Evolutionary conservation across 495 filamentous ascomycete genomes (phyloP), one percentile per base, ranked within the genome.

Genomic region (Aspergillus cavernicola): DNA sequence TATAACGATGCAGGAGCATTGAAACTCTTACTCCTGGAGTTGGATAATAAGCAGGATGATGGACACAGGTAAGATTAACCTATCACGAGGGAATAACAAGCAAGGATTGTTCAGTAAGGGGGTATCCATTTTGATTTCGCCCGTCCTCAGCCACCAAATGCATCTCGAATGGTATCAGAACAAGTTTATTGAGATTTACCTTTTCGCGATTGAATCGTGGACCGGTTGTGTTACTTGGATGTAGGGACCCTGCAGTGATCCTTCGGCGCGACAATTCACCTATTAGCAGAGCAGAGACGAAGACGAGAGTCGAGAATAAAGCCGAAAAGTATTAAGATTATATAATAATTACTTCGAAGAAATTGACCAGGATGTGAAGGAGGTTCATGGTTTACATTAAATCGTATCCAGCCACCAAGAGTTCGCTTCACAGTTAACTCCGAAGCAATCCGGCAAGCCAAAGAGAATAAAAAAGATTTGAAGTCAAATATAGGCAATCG

Each of bases 311-410:
- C 26, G 9, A 29, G 26, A 29, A 29, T 9, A 29, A 9, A 9
- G 26, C 4, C 24, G 9, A 28, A 28, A 28, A n/a, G 12, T 37
- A 41, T 39, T 60, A 62, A 66, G 59, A 63, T 65, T 60, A 56
- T n/a, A n/a, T n/a, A 57, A 50, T 53, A 4, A 58, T 65, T 71
- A 63, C 59, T 68, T 53, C 61, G 53, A 46, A 58, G 53, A 44
- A 37, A 29, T 50, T 52, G 46, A 26, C 38, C 35, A 51, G 53
- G 26, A 54, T 56, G 64, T 64, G 62, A 66, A 70, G 37, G 36
- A 32, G 68, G 60, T 68, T 73, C 68, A 72, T 70, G 67, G 69
- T 66, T 74, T 74, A 74, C 71, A 72, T 74, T 70, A 69, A 66
- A 65, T 74, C 71, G 66, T 72, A 69, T 66, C 65, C 66, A 72